Base-by-base conservation (phyloP, 1,139 yeast species). In the Taphrina flavorubra region DNA sequence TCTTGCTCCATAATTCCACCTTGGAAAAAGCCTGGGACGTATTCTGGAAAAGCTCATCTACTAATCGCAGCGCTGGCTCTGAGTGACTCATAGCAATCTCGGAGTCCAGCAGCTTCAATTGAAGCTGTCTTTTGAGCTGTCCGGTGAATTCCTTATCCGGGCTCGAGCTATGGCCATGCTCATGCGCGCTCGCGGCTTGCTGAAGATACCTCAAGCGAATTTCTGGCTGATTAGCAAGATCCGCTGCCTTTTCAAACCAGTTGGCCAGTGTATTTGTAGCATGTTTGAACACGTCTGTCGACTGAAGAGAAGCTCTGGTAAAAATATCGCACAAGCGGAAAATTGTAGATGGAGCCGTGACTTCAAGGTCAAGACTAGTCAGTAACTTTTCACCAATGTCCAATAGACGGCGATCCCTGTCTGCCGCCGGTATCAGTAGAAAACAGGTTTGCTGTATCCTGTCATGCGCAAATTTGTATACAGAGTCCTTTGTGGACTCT, bases 391-490 rank as follows among this genome's bases (percentile, higher is more conserved):
- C 18, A 8, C 63, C 63, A 13, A 44, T 44, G 1, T 59, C 55
- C 20, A 59, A 34, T 6, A 46, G 25, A 2, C 31, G 10, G 11
- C 20, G 34, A 46, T 47, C 40, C 5, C 53, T 56, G 6, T 34
- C 53, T 16, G 13, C 34, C 14, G 31, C 20, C 2, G 63, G 53
- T 3, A 46, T 47, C 42, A 34, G 13, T 16, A 20, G 13, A 8
- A 46, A 46, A 25, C 55, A 44, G 6, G 55, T 46, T 16, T 59
- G 55, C 25, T 59, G 63, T 13, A 59, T 46, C 36, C 63, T 59
- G 34, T 59, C 63, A 34, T 59, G 63, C 2, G 42, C 63, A 49
- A 59, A 59, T 11, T 25, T 20, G 42, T 59, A 59, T 44, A n/a
- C 18, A 11, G 47, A 44, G 18, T 6, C 36, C n/a, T n/a, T n/a